phyloP scores from a whole-genome alignment of 2,329 filamentous ascomycete species.

The Diaporthe citriasiana region DNA sequence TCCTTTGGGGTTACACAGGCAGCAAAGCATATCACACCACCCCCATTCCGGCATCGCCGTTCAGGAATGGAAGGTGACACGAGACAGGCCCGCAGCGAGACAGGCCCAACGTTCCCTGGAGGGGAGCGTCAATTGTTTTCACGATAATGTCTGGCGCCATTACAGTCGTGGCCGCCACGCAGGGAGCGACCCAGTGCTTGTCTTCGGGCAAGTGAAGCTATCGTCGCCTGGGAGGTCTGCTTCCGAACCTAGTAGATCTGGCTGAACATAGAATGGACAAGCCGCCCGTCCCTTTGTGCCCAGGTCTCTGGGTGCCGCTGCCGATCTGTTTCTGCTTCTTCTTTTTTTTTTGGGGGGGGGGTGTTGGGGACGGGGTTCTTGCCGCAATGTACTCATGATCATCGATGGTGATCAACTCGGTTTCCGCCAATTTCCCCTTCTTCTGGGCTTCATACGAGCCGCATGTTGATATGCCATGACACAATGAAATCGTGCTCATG shows the following conservation, averaged over 20 bases:
- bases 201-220: conserved; percentile 25
- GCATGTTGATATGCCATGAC: not conserved
- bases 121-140: not conserved
- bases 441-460: not conserved
- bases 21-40: conserved; percentile 3
- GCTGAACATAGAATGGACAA: not conserved
- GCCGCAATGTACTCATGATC: not conserved
- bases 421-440: not conserved
- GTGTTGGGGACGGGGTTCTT: too few species aligned
- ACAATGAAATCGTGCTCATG: not conserved
- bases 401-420: not conserved
- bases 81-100: not conserved
- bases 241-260: not conserved
- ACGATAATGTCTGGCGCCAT: not conserved
- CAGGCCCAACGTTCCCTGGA: not conserved
- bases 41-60: conserved; percentile 13
- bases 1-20: conserved; percentile 27
- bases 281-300: conserved; percentile 2
- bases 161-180: not conserved
- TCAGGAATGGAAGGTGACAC: conserved; percentile 29
- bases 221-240: conserved; percentile 8
- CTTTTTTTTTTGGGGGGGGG: not conserved
- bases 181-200: not conserved
- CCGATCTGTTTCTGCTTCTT: conserved; percentile 13
- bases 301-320: not conserved